Evolutionary conservation across 805 yeast genomes (phyloP).

Genomic region (Candida golubevii): DNA sequence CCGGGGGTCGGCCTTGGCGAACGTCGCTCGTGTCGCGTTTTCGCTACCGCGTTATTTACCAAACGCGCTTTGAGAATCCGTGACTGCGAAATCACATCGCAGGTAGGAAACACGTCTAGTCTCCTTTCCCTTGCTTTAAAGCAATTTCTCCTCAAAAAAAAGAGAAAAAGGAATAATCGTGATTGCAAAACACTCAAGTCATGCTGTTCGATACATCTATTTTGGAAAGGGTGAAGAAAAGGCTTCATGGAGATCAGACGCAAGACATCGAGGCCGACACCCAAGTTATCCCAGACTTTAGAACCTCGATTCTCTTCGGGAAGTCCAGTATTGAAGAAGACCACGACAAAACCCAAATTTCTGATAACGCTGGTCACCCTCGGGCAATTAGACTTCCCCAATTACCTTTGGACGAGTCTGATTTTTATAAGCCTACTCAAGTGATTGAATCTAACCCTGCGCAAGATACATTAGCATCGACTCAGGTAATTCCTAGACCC

Average conservation of each 20-base stretch:
- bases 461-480: background rate
- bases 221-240: conserved; percentile 24
- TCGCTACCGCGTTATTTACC: too few species aligned
- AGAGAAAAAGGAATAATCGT: too few species aligned
- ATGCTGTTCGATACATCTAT: conserved; percentile 10
- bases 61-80: too few species aligned
- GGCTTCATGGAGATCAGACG: conserved; percentile 19
- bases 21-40: too few species aligned
- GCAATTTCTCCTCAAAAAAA: too few species aligned
- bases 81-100: background rate
- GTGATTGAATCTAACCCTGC: conserved; percentile 1
- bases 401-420: conserved; percentile 20
- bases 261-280: conserved; percentile 6
- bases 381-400: conserved; percentile 27
- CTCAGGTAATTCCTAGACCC: conserved; percentile 4
- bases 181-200: too few species aligned
- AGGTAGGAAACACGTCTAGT: too few species aligned
- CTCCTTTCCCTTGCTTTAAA: background rate
- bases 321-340: conserved; percentile 1
- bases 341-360: background rate
- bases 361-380: background rate
- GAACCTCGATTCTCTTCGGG: conserved; percentile 13
- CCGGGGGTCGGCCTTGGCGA: too few species aligned
- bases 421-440: conserved; percentile 11
- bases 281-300: conserved; percentile 15